These are phyloP conservation scores for Zygnema cylindricum DNA, from an alignment of 139 green algal species.

Conservation along the genomic window DNA sequence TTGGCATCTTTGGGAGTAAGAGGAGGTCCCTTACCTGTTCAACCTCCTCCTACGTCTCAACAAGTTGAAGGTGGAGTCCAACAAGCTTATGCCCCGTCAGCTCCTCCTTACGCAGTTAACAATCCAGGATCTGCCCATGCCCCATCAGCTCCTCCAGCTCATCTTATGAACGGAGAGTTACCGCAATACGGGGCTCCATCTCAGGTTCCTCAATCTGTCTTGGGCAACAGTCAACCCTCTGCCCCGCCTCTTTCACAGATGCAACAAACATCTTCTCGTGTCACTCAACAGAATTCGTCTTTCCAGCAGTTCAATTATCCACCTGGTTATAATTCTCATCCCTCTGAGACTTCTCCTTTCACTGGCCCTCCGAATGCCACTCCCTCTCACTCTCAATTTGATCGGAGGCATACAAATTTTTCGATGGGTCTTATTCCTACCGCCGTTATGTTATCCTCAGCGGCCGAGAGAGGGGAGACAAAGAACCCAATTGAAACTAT, in stretches of 20 bases:
- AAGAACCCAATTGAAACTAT: not conserved
- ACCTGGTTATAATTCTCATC: too few relatives aligned
- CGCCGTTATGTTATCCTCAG: not conserved
- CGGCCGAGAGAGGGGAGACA: not conserved
- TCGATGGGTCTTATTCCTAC: not conserved
- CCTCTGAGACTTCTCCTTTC: too few relatives aligned
- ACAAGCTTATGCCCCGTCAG: not conserved
- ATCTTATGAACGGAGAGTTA: not conserved
- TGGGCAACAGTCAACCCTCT: not conserved
- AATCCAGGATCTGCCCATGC: not conserved
- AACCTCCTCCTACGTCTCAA: not conserved
- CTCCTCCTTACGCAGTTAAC: not conserved
- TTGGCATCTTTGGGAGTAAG: too few relatives aligned
- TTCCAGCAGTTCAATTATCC: too few relatives aligned
- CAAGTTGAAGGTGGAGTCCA: not conserved
- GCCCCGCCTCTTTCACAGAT: not conserved
- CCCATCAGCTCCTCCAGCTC: not conserved
- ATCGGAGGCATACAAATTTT: not conserved
- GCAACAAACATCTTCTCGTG: not conserved
- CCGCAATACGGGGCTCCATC: not conserved
- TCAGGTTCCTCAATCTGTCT: not conserved
- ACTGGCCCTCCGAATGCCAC: too few relatives aligned
- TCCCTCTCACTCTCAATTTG: too few relatives aligned
- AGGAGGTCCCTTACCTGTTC: not conserved
- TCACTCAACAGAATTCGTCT: not conserved